Evolutionary conservation across 2,329 filamentous ascomycete genomes (phyloP), one percentile per base, ranked within the genome.

Genomic region (Botryotinia narcissicola): DNA sequence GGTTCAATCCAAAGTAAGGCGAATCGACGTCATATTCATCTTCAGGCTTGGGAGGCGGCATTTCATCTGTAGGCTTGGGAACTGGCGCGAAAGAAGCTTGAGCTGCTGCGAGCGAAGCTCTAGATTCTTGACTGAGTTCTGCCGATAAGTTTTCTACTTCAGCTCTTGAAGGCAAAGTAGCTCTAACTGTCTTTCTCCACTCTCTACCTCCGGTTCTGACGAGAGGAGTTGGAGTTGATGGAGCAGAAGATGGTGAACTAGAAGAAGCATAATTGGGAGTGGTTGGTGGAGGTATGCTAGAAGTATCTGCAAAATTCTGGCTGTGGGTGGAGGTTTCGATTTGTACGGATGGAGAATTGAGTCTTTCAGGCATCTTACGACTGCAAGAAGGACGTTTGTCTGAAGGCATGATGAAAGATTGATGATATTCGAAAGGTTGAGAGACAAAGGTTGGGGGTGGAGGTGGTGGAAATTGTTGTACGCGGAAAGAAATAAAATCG

Each of bases 71-170:
- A 44, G 42, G 42, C 42, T 2, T 42, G 40, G 40, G 40, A 42
- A 14, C 40, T 12, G 40, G 40, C 40, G 12, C 12, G 40, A 42
- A 42, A 42, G 40, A 42, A 4, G 12, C 40, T 16, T 42, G 61
- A 18, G 25, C 1, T 29, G n/a, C 16, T 18, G 29, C n/a, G 6
- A 9, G 2, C 6, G n/a, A 16, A 9, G 5, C n/a, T 18, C 16
- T 6, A 29, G 57, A 10, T 59, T 29, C 29, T 59, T 59, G 54
- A 44, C 18, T 44, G 40, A 42, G 40, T 14, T 42, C n/a, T 42
- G 16, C 37, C 0, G 61, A 10, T 3, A 9, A 29, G 7, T 6
- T 0, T 32, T 29, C n/a, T 3, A 4, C 12, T 14, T 64, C n/a
- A 8, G 40, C n/a, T 32, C 18, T 46, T 14, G 18, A 9, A 8